A percentile compares a stretch with the other conserved stretches of the same genome.
Evolutionary conservation across 495 filamentous ascomycete species (phyloP).

Genomic region (Tuber brumale): DNA sequence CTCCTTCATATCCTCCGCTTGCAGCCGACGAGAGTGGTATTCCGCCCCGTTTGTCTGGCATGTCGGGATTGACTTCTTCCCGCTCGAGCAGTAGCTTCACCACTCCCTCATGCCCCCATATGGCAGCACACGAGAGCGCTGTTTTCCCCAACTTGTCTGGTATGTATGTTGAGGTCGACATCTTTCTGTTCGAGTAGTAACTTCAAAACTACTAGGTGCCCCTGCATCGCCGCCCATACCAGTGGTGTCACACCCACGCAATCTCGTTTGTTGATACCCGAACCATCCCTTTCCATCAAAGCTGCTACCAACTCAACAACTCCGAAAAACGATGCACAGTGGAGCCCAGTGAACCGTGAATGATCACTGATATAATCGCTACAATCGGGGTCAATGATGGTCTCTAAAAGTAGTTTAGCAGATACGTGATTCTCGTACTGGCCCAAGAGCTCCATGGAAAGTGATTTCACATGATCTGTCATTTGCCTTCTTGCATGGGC

Average conservation of each 20-base stretch:
- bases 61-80: slow-evolving; percentile 8
- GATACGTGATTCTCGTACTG: not conserved
- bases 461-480: not conserved
- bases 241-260: slow-evolving; percentile 33
- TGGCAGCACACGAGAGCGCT: too few relatives aligned
- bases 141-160: too few relatives aligned
- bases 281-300: not conserved
- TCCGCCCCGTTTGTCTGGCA: not conserved
- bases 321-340: not conserved
- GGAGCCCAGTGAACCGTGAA: not conserved
- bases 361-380: not conserved
- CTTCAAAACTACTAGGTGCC: slow-evolving; percentile 31
- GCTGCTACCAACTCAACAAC: not conserved
- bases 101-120: too few relatives aligned
- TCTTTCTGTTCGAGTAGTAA: slow-evolving; percentile 30
- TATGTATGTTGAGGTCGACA: slow-evolving; percentile 17
- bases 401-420: not conserved
- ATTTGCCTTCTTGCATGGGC: not conserved
- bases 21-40: slow-evolving; percentile 33
- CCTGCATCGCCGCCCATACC: slow-evolving; percentile 38
- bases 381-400: not conserved
- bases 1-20: slow-evolving; percentile 29
- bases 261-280: not conserved
- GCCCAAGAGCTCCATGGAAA: not conserved
- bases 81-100: too few relatives aligned